These are phyloP conservation scores for Backusella psychrophila DNA, from an alignment of 192 early-diverging fungal species.

Conservation along the genomic window DNA sequence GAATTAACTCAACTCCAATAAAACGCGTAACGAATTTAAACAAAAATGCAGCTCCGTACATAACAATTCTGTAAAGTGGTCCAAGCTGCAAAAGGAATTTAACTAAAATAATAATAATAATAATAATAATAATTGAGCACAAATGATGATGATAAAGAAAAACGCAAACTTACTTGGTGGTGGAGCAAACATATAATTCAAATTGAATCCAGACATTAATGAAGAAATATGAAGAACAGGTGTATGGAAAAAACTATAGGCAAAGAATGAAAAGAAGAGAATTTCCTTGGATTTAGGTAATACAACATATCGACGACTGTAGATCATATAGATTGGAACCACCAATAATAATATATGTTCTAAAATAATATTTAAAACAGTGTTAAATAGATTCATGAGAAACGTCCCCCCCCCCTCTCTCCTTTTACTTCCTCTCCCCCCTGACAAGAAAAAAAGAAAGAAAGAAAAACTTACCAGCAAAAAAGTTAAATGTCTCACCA, in stretches of 20 bases:
- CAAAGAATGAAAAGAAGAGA: constrained; percentile 46
- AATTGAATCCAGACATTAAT: constrained; percentile 40
- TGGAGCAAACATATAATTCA: constrained; percentile 52
- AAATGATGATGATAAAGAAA: neutral
- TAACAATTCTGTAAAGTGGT: constrained; percentile 23
- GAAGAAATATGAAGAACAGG: constrained; percentile 41
- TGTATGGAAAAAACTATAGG: constrained; percentile 52
- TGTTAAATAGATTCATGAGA: too few relatives aligned
- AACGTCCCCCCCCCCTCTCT: neutral
- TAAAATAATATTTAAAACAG: neutral
- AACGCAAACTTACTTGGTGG: constrained; percentile 43
- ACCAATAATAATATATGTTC: constrained; percentile 49
- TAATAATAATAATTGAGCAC: too few relatives aligned
- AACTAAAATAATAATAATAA: constrained; percentile 17
- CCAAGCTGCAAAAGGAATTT: constrained; percentile 24
- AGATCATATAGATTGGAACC: constrained; percentile 51
- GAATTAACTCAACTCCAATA: constrained; percentile 10
- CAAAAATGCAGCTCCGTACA: constrained; percentile 28
- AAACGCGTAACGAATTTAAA: constrained; percentile 32
- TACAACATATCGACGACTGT: constrained; percentile 47
- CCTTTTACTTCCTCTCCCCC: neutral
- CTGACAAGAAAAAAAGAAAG: neutral
- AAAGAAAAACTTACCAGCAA: constrained; percentile 34
- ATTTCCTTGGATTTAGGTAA: constrained; percentile 44
- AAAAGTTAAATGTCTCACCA: constrained; percentile 53